Percentiles rank a stretch among this genome's conserved stretches.
phyloP scores from a whole-genome alignment of 768 basidiomycete genomes.

The Phlegmacium glaucopus region DNA sequence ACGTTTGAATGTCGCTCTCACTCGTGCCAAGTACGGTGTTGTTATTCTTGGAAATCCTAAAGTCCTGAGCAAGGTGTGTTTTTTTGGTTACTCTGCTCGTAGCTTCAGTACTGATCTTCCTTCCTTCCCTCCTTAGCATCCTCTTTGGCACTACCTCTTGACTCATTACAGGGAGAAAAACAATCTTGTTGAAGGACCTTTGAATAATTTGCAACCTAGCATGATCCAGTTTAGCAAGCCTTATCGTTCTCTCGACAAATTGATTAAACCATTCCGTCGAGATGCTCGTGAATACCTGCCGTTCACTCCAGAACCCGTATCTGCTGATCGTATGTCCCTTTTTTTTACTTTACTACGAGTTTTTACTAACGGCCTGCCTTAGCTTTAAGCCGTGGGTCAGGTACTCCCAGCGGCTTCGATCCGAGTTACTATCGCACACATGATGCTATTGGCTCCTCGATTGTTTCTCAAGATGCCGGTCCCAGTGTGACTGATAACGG shows the following conservation, averaged over 20 bases:
- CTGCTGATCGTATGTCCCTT: conserved; percentile 49
- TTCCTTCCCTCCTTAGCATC: conserved; percentile 70
- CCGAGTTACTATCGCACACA: conserved; percentile 94
- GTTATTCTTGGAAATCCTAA: conserved; percentile 99
- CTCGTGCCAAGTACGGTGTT: conserved; percentile 96
- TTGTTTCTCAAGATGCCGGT: conserved; percentile 88
- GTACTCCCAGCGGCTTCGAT: conserved; percentile 93
- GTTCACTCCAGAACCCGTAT: conserved; percentile 33
- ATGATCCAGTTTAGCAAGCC: conserved; percentile 99
- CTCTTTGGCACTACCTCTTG: conserved; percentile 96
- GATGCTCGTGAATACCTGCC: conserved; percentile 78
- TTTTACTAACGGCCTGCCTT: conserved; percentile 3
- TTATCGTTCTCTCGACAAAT: conserved; percentile 80
- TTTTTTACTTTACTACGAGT: conserved; percentile 3
- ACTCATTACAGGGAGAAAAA: conserved; percentile 98
- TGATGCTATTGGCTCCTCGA: conserved; percentile 86
- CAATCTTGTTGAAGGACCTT: conserved; percentile 91
- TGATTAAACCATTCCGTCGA: conserved; percentile 90
- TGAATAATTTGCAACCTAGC: conserved; percentile 93
- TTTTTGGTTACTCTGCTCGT: not conserved
- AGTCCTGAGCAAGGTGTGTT: conserved; percentile 91
- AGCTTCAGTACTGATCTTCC: conserved; percentile 6
- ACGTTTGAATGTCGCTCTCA: conserved; percentile 93
- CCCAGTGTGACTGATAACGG: conserved; percentile 54
- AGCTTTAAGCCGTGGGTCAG: conserved; percentile 64